Conservation (phyloP, 495 filamentous ascomycete genomes). For the Penicillium goetzii region DNA sequence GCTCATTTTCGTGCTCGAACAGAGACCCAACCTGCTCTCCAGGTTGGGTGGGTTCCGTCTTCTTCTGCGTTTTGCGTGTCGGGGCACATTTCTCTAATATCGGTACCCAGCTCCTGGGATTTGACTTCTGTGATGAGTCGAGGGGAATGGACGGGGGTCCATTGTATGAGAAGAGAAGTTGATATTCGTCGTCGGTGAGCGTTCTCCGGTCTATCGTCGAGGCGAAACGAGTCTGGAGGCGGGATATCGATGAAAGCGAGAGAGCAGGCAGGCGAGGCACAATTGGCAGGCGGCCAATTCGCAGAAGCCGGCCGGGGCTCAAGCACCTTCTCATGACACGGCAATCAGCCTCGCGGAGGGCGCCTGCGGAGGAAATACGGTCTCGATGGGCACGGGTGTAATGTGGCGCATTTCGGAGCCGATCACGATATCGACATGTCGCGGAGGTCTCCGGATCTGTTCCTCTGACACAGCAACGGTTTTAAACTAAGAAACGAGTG, state of each 20-base stretch:
- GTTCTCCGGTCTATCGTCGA: slow-evolving; percentile 9
- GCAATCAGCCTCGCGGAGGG: slow-evolving; percentile 33
- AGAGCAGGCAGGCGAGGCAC: slow-evolving; percentile 14
- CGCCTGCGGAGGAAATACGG: slow-evolving; percentile 41
- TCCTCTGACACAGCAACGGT: not conserved
- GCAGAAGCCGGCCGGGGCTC: slow-evolving; percentile 41
- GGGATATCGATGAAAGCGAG: slow-evolving; percentile 18
- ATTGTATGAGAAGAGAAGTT: slow-evolving; percentile 22
- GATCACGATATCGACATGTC: slow-evolving; percentile 33
- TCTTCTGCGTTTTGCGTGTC: not conserved
- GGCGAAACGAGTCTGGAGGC: slow-evolving; percentile 8
- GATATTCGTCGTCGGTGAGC: slow-evolving; percentile 16
- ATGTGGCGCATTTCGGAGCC: slow-evolving; percentile 45
- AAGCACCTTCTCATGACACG: slow-evolving; percentile 54
- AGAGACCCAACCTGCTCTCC: slow-evolving; percentile 20
- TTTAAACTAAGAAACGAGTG: not conserved
- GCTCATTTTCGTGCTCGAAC: slow-evolving; percentile 20
- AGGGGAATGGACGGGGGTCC: slow-evolving; percentile 21
- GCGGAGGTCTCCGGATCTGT: not conserved
- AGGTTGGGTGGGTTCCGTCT: slow-evolving; percentile 21
- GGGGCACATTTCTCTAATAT: slow-evolving; percentile 49
- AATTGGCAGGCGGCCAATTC: slow-evolving; percentile 37
- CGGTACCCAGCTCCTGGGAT: slow-evolving; percentile 45
- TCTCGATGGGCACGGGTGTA: slow-evolving; percentile 37
- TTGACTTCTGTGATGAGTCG: slow-evolving; percentile 12